Percentiles rank a stretch among this genome's conserved stretches.
Conservation (phyloP, 108 stramenopile genomes). For the Nitzschia inconspicua region DNA sequence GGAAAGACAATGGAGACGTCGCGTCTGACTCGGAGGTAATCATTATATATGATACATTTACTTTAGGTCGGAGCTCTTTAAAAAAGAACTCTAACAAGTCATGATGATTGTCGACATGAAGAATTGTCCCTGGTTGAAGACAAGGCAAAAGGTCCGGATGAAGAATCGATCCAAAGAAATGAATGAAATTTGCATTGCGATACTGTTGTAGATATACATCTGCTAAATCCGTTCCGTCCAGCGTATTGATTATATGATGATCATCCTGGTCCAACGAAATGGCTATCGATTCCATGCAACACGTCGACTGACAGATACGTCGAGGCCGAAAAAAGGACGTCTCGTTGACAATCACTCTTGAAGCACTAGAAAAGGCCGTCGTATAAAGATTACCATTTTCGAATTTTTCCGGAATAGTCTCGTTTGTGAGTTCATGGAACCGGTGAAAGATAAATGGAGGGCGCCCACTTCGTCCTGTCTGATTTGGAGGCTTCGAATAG, state of each 20-base stretch:
- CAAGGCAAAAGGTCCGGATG: not conserved
- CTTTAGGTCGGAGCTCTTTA: constrained; percentile 1
- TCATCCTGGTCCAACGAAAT: constrained; percentile 13
- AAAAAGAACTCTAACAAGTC: constrained; percentile 3
- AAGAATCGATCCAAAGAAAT: not conserved
- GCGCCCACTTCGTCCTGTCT: no score
- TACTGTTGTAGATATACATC: not conserved
- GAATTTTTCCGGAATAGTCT: no score
- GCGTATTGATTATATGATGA: constrained; percentile 10
- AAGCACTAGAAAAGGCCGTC: no score
- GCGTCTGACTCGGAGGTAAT: not conserved
- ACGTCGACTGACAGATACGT: not conserved
- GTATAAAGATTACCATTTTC: no score
- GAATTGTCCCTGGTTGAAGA: constrained; percentile 11
- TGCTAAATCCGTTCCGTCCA: constrained; percentile 15
- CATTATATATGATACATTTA: constrained; percentile 4
- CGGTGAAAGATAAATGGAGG: no score
- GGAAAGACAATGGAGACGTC: not conserved
- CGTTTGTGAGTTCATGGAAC: no score
- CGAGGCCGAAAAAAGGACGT: not conserved
- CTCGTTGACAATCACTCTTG: no score
- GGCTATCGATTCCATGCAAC: constrained; percentile 15
- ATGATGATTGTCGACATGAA: constrained; percentile 2
- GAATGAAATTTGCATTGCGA: not conserved
- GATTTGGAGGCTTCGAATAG: no score